These are phyloP conservation scores for Coniochaeta prunicola DNA, from an alignment of 2,329 filamentous ascomycete species.

Conservation along the genomic window DNA sequence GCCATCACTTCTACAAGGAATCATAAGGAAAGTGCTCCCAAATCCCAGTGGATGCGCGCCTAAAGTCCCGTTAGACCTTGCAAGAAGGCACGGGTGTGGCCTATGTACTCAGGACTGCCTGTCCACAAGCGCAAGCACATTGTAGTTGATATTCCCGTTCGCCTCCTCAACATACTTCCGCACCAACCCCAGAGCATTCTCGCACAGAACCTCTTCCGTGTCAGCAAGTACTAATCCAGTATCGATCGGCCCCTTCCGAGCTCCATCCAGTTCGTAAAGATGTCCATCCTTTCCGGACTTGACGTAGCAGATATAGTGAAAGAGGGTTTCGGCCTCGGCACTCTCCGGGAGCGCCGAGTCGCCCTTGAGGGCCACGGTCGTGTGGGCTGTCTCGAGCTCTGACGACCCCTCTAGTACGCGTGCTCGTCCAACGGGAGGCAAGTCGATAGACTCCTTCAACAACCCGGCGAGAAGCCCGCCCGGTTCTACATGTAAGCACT, in stretches of 20 bases:
- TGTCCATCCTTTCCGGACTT: conserved; percentile 42
- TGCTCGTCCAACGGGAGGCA: conserved; percentile 49
- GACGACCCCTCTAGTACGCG: conserved; percentile 57
- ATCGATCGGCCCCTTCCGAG: conserved; percentile 58
- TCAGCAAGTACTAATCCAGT: conserved; percentile 22
- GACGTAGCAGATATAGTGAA: conserved; percentile 69
- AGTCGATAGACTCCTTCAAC: conserved; percentile 52
- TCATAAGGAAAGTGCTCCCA: no score
- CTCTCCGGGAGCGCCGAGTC: conserved; percentile 52
- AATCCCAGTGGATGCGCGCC: no score
- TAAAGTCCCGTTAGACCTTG: no score
- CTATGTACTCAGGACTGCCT: no score
- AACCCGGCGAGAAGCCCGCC: conserved; percentile 31
- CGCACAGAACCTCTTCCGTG: conserved; percentile 46
- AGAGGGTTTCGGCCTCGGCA: conserved; percentile 56
- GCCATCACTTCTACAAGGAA: no score
- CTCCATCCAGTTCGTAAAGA: conserved; percentile 63
- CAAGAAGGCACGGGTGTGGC: no score
- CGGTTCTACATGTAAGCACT: no score
- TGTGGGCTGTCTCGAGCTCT: conserved; percentile 57
- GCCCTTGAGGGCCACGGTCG: conserved; percentile 51
- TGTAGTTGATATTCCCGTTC: conserved; percentile 20
- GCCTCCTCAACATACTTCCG: conserved; percentile 19
- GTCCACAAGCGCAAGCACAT: conserved; percentile 20
- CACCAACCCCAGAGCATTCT: conserved; percentile 50